Evolutionary conservation across 2,329 filamentous ascomycete species (phyloP), one percentile per base, ranked within the genome.

Genomic region (Thielaviopsis cerberus): DNA sequence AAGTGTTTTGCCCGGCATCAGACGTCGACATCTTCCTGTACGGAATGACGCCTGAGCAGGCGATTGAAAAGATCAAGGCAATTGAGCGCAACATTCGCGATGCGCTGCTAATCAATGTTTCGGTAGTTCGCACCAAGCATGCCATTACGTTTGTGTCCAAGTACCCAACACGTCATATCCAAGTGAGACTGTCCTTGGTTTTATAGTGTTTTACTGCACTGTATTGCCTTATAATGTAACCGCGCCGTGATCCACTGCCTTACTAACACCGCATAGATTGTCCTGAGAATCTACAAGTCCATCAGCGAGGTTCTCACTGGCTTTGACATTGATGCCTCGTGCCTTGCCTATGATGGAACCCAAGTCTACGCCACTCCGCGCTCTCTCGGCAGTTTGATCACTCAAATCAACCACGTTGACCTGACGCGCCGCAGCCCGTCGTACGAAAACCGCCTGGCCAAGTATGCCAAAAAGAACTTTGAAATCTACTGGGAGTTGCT

Each of bases 21-120:
- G 88, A 94, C 67, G 85, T 94, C 10, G 88, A 94, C 67, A 75
- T 94, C 1, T 94, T 94, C 67, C 71, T 94, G 27, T 91, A 92
- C 64, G 88, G 83, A 0, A 74, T 94, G 62, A 82, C 76, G 8
- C 86, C 92, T 64, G 80, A 88, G 53, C 73, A 90, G 66, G 88
- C 86, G 0, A 73, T 89, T 20, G 81, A 88, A 65, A 92, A 94
- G 73, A 92, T 94, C 69, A 84, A 85, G 66, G 74, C 87, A 63
- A 91, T 94, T 61, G 88, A 94, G 68, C 71, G 74, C 23, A 76
- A 74, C n/a, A 77, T 94, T 63, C 81, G 80, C 51, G 85, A 92
- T 69, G 81, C 85, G 3, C 83, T 94, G 57, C 73, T 94, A 23
- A 79, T 82, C n/a, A 88, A 94, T 69, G 87, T 85, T 0, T 91